Conservation (phyloP, 2,329 filamentous ascomycete genomes). For the Phaeophleospora eucalypticola region DNA sequence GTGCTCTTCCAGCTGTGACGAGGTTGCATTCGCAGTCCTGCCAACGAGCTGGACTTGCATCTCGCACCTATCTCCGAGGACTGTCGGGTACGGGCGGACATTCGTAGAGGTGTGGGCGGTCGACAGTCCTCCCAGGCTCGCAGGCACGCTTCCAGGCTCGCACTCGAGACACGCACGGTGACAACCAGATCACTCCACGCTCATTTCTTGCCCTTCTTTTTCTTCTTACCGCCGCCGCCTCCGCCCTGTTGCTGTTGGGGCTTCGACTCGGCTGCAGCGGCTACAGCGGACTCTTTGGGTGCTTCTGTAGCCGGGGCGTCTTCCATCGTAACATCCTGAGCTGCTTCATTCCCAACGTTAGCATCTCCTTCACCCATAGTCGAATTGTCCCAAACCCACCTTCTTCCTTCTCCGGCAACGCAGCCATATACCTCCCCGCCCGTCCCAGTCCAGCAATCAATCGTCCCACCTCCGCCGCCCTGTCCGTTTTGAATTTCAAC, state of each 20-base stretch:
- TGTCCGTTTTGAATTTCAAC: constrained; percentile 87
- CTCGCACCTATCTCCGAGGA: too few species aligned
- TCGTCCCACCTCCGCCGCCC: constrained; percentile 82
- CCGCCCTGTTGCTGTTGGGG: constrained; percentile 30
- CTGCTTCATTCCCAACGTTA: constrained; percentile 5
- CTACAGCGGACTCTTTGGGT: constrained; percentile 9
- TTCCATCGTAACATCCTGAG: constrained; percentile 32
- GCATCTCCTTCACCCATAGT: constrained; percentile 5
- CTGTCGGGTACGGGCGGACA: too few species aligned
- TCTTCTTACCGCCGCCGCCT: constrained; percentile 46
- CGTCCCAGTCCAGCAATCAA: constrained; percentile 73
- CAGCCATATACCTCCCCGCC: constrained; percentile 62
- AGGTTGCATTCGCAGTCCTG: too few species aligned
- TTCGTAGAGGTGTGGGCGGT: too few species aligned
- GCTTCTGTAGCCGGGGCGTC: constrained; percentile 26
- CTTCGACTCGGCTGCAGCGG: constrained; percentile 16
- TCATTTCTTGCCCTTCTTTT: constrained; percentile 46
- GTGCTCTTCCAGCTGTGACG: too few species aligned
- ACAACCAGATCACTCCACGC: not conserved
- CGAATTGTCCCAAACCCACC: constrained; percentile 23
- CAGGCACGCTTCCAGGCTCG: too few species aligned
- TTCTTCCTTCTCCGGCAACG: constrained; percentile 41
- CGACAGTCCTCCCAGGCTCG: too few species aligned
- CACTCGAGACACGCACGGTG: not conserved
- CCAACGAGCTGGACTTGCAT: too few species aligned